phyloP scores from a whole-genome alignment of 2,329 filamentous ascomycete species.

The Lachnellula arida region DNA sequence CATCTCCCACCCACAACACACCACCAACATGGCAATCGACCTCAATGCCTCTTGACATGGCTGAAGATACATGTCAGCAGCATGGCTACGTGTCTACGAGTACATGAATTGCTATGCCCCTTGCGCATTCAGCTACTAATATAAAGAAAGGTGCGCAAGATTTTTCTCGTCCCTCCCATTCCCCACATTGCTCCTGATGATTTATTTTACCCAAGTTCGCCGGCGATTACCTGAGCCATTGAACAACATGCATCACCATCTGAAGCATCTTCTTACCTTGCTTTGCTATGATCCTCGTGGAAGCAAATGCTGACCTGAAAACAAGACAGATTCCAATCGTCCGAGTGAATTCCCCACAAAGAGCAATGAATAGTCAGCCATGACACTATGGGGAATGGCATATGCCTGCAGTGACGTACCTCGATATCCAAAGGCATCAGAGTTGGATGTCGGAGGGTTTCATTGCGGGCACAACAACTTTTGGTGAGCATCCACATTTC shows the following conservation, averaged over 20 bases:
- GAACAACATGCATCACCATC: slow-evolving; percentile 71
- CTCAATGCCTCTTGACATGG: no score
- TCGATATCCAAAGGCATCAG: no score
- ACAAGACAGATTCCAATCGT: background rate
- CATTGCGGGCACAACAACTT: background rate
- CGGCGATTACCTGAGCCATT: slow-evolving; percentile 35
- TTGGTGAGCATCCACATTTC: background rate
- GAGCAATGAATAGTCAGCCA: no score
- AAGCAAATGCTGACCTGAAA: slow-evolving; percentile 2
- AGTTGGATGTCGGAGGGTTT: background rate
- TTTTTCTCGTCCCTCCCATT: background rate
- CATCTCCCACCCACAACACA: background rate
- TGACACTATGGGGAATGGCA: no score
- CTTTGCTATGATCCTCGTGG: slow-evolving; percentile 10
- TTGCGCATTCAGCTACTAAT: background rate
- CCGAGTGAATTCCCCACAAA: no score
- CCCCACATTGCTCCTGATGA: slow-evolving; percentile 29
- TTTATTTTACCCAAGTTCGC: slow-evolving; percentile 29
- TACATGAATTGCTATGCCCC: background rate
- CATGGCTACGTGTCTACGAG: no score
- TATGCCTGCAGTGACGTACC: no score
- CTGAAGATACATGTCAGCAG: no score
- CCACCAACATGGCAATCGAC: no score
- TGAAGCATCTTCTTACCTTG: slow-evolving; percentile 43
- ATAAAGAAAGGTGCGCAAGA: background rate